These are phyloP conservation scores for Colletotrichum sidae DNA, from an alignment of 2,329 filamentous ascomycete species.

Conservation along the genomic window DNA sequence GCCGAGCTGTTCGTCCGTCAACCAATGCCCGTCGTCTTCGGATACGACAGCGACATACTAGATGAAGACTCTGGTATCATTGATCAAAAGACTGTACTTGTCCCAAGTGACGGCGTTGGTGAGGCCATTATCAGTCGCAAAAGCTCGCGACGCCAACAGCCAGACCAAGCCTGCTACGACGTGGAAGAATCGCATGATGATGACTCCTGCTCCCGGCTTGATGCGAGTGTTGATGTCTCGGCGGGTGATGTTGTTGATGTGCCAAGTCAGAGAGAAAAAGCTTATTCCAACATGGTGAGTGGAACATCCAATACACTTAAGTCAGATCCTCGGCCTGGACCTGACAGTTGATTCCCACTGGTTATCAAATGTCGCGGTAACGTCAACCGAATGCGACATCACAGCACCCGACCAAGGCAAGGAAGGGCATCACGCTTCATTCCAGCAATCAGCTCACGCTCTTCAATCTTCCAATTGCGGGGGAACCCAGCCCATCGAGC, in stretches of 20 bases:
- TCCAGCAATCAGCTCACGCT: slow-evolving; percentile 28
- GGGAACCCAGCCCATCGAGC: slow-evolving; percentile 17
- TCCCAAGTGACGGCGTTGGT: slow-evolving; percentile 74
- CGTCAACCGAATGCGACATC: slow-evolving; percentile 22
- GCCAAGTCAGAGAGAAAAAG: not conserved
- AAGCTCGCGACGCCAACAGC: slow-evolving; percentile 38
- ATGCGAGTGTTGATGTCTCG: slow-evolving; percentile 8
- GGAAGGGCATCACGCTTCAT: not conserved
- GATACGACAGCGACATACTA: slow-evolving; percentile 2
- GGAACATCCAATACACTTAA: no score
- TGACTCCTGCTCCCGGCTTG: no score
- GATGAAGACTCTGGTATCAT: slow-evolving; percentile 56
- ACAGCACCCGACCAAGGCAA: not conserved
- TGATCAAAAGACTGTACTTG: slow-evolving; percentile 76
- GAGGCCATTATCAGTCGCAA: slow-evolving; percentile 53
- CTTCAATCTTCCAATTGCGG: slow-evolving; percentile 8
- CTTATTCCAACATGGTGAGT: no score
- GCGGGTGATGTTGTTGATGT: slow-evolving; percentile 2
- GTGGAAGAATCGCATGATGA: slow-evolving; percentile 18
- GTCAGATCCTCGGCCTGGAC: no score
- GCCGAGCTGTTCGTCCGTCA: slow-evolving; percentile 73
- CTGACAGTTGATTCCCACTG: no score
- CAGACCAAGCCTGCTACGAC: slow-evolving; percentile 16
- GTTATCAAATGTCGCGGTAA: slow-evolving; percentile 14
- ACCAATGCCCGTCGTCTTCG: slow-evolving; percentile 63